These are phyloP conservation scores for Omphalotus guepiniiformis DNA, from an alignment of 768 basidiomycete species.

Conservation along the genomic window DNA sequence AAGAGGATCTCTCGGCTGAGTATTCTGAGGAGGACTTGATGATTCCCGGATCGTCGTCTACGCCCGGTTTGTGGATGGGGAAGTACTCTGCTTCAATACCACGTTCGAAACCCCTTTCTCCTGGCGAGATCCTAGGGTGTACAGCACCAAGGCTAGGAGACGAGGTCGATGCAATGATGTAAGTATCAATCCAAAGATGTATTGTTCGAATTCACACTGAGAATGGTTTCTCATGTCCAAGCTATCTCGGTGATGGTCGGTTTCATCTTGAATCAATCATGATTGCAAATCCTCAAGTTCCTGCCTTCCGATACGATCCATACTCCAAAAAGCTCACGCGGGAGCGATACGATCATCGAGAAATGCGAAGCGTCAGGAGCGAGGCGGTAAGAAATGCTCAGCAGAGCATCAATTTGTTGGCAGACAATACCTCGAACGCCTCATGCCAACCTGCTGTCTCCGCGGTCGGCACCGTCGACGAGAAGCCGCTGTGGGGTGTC, in stretches of 20 bases:
- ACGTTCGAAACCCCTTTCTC: conserved; percentile 86
- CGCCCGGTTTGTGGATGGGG: conserved; percentile 45
- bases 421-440: conserved; percentile 10
- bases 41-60: background rate
- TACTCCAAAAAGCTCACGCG: conserved; percentile 96
- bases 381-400: conserved; percentile 75
- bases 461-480: background rate
- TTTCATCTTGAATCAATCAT: conserved; percentile 99
- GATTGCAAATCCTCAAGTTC: conserved; percentile 96
- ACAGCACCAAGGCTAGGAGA: conserved; percentile 79
- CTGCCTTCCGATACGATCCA: conserved; percentile 97
- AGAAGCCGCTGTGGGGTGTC: conserved; percentile 73
- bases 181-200: conserved; percentile 24
- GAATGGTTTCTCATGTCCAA: conserved; percentile 26
- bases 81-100: conserved; percentile 77
- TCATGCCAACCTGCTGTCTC: conserved; percentile 7
- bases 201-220: background rate
- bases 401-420: conserved; percentile 47
- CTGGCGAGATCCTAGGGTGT: conserved; percentile 96
- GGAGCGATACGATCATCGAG: conserved; percentile 83
- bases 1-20: conserved; percentile 64
- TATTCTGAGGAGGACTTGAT: conserved; percentile 11
- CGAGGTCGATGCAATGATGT: conserved; percentile 91
- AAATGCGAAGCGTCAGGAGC: conserved; percentile 77
- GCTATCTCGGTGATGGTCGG: conserved; percentile 95